phyloP scores from a whole-genome alignment of 352 stramenopile genomes.

The Globisporangium lucens region DNA sequence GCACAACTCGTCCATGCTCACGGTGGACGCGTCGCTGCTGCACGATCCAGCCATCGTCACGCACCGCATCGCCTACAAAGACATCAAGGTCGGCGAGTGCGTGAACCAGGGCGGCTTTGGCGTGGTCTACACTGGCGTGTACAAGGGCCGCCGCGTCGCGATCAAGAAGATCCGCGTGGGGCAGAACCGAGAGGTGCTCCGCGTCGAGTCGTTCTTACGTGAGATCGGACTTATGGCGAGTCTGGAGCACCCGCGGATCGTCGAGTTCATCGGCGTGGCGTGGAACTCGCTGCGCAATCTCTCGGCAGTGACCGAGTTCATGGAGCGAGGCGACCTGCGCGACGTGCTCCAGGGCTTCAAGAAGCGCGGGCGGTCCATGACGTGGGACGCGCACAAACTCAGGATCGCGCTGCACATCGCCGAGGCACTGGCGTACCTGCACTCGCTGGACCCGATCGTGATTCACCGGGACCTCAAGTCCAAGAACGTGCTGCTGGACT shows the following conservation, averaged over 20 bases:
- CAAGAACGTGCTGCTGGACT: too few species aligned
- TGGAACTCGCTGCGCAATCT: too few species aligned
- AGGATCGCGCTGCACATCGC: too few species aligned
- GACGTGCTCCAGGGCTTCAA: too few species aligned
- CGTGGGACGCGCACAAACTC: too few species aligned
- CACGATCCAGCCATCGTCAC: conserved; percentile 19
- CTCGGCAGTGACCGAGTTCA: too few species aligned
- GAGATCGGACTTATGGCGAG: conserved; percentile 28
- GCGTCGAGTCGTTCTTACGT: conserved; percentile 25
- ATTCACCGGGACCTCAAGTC: too few species aligned
- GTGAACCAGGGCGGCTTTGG: conserved; percentile 25
- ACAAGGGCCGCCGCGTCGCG: conserved; percentile 18
- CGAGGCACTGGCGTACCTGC: too few species aligned
- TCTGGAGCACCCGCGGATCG: conserved; percentile 11
- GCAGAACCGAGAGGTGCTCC: conserved; percentile 5
- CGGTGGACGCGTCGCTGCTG: conserved; percentile 7
- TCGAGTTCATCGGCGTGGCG: too few species aligned
- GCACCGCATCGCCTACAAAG: conserved; percentile 13
- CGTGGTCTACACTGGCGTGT: conserved; percentile 24
- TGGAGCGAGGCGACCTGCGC: too few species aligned
- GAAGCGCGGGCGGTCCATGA: too few species aligned
- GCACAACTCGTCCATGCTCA: not conserved
- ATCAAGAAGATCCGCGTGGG: conserved; percentile 23
- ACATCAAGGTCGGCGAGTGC: conserved; percentile 6
- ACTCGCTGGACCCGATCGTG: too few species aligned